phyloP scores from a whole-genome alignment of 1,139 yeast species.

The Protomyces gravidus region DNA sequence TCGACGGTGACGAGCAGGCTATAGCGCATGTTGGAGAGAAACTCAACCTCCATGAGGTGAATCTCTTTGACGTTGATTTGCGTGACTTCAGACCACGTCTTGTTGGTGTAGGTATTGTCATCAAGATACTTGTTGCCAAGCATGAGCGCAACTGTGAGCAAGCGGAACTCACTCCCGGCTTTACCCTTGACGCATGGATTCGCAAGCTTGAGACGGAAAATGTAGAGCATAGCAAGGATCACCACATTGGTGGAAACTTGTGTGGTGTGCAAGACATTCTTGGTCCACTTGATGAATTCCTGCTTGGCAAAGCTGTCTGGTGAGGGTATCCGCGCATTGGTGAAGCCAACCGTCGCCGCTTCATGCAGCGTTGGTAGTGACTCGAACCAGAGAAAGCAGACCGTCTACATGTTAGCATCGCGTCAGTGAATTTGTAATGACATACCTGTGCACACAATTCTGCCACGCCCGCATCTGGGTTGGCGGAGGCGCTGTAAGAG shows the following conservation, averaged over 20 bases:
- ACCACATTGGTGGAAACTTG: constrained; percentile 42
- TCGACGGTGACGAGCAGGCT: constrained; percentile 34
- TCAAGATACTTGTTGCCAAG: constrained; percentile 84
- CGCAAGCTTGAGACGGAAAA: constrained; percentile 39
- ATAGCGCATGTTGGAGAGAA: constrained; percentile 40
- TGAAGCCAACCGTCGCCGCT: constrained; percentile 23
- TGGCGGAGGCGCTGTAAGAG: constrained; percentile 11
- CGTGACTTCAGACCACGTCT: constrained; percentile 90
- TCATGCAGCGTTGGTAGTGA: constrained; percentile 23
- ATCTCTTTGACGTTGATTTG: constrained; percentile 58
- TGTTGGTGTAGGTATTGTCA: constrained; percentile 87
- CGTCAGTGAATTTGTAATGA: background rate
- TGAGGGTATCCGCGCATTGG: constrained; percentile 14
- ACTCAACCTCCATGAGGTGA: constrained; percentile 58
- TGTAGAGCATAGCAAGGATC: constrained; percentile 41
- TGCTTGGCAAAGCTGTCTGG: constrained; percentile 12
- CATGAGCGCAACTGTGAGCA: constrained; percentile 63
- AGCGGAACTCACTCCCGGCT: constrained; percentile 50
- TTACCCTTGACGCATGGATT: constrained; percentile 39
- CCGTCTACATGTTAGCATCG: constrained; percentile 5
- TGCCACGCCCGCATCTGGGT: constrained; percentile 8
- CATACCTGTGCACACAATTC: constrained; percentile 27
- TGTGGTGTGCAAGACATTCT: constrained; percentile 38
- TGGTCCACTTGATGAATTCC: constrained; percentile 27
- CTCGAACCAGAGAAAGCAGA: constrained; percentile 28